These are phyloP conservation scores for Monosporozyma siamensis DNA, from an alignment of 805 yeast species.

Conservation along the genomic window DNA sequence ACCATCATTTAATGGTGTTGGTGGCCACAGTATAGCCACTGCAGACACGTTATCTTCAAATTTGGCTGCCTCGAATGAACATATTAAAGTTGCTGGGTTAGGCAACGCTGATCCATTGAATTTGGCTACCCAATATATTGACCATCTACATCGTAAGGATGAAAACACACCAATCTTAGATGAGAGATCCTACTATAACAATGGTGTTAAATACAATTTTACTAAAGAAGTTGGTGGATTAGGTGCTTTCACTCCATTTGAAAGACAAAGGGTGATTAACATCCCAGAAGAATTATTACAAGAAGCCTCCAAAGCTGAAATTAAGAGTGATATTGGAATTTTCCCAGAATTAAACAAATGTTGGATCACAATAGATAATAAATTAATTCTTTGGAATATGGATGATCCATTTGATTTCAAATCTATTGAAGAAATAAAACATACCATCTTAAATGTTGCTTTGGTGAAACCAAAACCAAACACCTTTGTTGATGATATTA, in stretches of 20 bases:
- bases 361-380: slow-evolving; percentile 80
- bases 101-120: slow-evolving; percentile 34
- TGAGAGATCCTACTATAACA: slow-evolving; percentile 39
- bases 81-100: slow-evolving; percentile 25
- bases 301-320: slow-evolving; percentile 58
- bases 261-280: slow-evolving; percentile 53
- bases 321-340: slow-evolving; percentile 69
- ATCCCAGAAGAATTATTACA: slow-evolving; percentile 77
- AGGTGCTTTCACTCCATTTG: slow-evolving; percentile 63
- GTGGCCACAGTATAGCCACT: neutral
- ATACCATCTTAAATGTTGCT: slow-evolving; percentile 66
- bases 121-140: slow-evolving; percentile 56
- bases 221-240: slow-evolving; percentile 39
- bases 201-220: slow-evolving; percentile 60
- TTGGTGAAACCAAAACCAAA: slow-evolving; percentile 74
- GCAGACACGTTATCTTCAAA: slow-evolving; percentile 1
- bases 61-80: slow-evolving; percentile 20
- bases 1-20: neutral
- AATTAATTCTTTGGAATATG: slow-evolving; percentile 78
- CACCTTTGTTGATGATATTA: slow-evolving; percentile 71
- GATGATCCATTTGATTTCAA: slow-evolving; percentile 54
- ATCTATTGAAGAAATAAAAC: slow-evolving; percentile 73
- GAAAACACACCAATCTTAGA: slow-evolving; percentile 48
- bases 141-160: slow-evolving; percentile 49
- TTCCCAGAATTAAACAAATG: slow-evolving; percentile 72